A percentile compares a stretch with the other conserved stretches of the same genome.
phyloP scores from a whole-genome alignment of 2,329 filamentous ascomycete genomes.

The Thermothelomyces thermophilus region DNA sequence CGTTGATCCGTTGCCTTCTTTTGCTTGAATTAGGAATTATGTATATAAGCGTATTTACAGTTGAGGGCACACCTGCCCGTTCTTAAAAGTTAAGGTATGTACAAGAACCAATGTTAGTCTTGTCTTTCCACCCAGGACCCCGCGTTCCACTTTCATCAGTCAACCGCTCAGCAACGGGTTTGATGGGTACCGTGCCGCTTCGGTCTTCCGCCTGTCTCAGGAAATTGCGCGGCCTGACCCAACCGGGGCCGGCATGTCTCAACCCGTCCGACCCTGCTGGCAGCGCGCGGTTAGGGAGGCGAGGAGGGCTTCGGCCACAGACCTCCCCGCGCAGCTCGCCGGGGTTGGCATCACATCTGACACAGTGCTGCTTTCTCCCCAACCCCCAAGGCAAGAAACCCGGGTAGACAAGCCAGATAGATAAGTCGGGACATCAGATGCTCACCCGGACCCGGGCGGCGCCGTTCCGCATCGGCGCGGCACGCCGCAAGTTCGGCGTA shows the following conservation, averaged over 20 bases:
- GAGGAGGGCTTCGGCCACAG: no score
- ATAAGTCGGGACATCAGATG: slow-evolving; percentile 2
- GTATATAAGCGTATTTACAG: background rate
- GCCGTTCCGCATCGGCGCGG: background rate
- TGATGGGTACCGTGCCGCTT: no score
- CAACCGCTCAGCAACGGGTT: background rate
- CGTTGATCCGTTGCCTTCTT: no score
- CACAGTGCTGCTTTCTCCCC: background rate
- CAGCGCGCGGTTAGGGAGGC: background rate
- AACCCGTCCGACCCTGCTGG: background rate
- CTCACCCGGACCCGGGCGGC: background rate
- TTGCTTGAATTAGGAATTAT: slow-evolving; percentile 6
- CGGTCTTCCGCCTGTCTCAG: no score
- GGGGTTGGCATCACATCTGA: background rate
- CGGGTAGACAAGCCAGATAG: background rate
- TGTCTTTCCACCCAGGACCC: background rate
- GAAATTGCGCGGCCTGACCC: no score
- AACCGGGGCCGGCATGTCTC: background rate
- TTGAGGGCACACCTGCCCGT: no score
- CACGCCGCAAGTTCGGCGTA: background rate
- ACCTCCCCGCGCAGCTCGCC: background rate
- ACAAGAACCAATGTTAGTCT: background rate
- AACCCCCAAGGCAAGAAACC: background rate
- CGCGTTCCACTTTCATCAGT: background rate
- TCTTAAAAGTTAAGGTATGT: no score